Conservation (phyloP, 257 asterid species). For the Capsicum rhomboideum region DNA sequence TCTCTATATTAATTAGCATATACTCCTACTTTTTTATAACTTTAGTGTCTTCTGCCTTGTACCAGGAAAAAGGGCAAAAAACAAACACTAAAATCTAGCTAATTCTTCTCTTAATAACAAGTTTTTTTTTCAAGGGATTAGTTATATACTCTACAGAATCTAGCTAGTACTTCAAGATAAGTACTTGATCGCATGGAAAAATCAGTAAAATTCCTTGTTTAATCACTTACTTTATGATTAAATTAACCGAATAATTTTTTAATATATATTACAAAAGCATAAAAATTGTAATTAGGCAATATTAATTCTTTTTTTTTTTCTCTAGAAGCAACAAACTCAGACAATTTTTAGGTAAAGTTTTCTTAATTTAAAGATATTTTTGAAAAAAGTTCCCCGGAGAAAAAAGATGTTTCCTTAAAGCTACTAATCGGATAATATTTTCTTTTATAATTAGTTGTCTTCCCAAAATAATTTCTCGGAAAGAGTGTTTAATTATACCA, state of each 20-base stretch:
- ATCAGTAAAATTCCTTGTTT: neutral
- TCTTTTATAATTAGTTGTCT: neutral
- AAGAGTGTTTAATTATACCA: neutral
- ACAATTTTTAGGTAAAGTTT: neutral
- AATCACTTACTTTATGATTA: neutral
- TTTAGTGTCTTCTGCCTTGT: neutral
- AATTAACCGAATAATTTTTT: neutral
- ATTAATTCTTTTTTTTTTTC: neutral
- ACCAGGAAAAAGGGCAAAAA: neutral
- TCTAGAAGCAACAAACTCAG: neutral
- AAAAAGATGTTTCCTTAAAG: neutral
- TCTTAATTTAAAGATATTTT: neutral
- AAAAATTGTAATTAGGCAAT: neutral
- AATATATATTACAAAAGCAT: neutral
- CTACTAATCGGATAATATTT: neutral
- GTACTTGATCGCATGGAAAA: neutral
- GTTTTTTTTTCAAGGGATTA: neutral
- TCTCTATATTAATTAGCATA: slow-evolving; percentile 15
- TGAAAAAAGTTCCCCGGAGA: neutral
- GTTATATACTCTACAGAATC: neutral
- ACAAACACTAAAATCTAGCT: too few species aligned
- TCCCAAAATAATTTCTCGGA: neutral
- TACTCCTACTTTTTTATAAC: neutral
- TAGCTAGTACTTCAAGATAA: neutral
- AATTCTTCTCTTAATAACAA: too few species aligned